Base-by-base conservation (phyloP, 1,139 yeast species). In the Arxiozyma heterogenica region DNA sequence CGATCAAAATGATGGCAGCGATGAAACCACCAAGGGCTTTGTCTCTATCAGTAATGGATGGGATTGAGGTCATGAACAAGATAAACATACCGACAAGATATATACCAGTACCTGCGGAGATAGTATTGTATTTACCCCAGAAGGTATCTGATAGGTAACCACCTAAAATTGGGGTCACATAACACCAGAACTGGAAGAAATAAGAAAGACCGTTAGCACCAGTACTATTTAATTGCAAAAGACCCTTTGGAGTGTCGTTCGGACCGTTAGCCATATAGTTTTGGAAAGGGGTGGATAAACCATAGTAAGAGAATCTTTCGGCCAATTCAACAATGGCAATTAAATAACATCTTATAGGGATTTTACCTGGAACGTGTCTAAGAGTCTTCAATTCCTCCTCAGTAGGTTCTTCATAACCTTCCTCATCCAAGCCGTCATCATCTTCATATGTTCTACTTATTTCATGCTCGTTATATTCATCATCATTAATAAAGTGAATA, bases 261-360 rank as follows among this genome's bases (percentile, higher is more conserved):
- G 73, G 70, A 21, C 74, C 73, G 51, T 76, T 76, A 41, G 84
- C 89, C 82, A 86, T 83, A 69, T 86, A 86, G 72, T 87, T 86
- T 70, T 82, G 85, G 73, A 86, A 82, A 22, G 89, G 85, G 57
- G 87, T 85, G 51, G 84, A 76, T 55, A 86, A 74, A 65, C 95
- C 94, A 64, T 86, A 87, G 75, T 83, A 87, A n/a, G 93, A 78
- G 68, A 87, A 87, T 63, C 95, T 79, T 71, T 87, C 95, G 46
- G 91, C 82, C 59, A 87, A 79, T 70, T 87, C 95, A 45, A 87
- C 87, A 51, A 86, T 59, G 41, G 93, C 90, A 52, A 87, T 86
- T 55, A 84, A 75, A 82, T 86, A 87, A 61, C 87, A 82, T 53
- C 68, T 58, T 20, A 64, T 50, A 7, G 69, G 69, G 45, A 65